Base-by-base conservation (phyloP, 1,284 basidiomycete species). In the Malassezia psittaci region DNA sequence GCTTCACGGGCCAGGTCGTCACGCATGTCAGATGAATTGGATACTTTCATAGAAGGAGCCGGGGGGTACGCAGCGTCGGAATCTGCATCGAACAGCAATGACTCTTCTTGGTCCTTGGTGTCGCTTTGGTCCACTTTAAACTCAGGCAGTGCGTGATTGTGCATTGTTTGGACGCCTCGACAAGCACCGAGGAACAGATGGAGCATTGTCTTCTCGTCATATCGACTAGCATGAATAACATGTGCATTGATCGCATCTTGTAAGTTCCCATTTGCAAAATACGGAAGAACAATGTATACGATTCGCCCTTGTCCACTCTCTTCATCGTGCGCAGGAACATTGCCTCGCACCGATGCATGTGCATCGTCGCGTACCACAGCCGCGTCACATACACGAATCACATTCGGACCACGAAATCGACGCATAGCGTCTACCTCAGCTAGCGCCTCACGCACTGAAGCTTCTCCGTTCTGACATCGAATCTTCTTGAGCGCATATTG, bases 181-280 rank as follows among this genome's bases (percentile, higher is more conserved):
- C 93, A 96, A 11, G 91, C 89, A 7, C 91, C 93, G 64, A 85
- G 86, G 80, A 98, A 98, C 37, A 91, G 79, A 24, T 82, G 81
- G 29, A 96, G 79, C 78, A 96, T 87, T 52, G 90, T 86, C 60
- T 82, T 81, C 77, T 99, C 94, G 1, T 88, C 82, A 72, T 90
- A 88, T 59, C 84, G 83, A 33, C 84, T 84, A 19, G 85, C 83
- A 55, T 88, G 88, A 44, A 91, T 84, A 7, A 86, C 82, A 68
- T 93, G 85, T 33, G 84, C 80, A 63, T 89, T 88, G 67, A 99
- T 96, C 38, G 84, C 84, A 72, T 98, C 90, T 80, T 98, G 94
- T 15, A 98, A 80, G 72, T 96, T 96, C 24, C 76, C 77, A 38
- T 71, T 86, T 78, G 86, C 85, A 78, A 90, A 93, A 41, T 88